A percentile compares a stretch with the other conserved stretches of the same genome.
Conservation (phyloP, 2,329 filamentous ascomycete species). For the Ophidiomyces ophidiicola region DNA sequence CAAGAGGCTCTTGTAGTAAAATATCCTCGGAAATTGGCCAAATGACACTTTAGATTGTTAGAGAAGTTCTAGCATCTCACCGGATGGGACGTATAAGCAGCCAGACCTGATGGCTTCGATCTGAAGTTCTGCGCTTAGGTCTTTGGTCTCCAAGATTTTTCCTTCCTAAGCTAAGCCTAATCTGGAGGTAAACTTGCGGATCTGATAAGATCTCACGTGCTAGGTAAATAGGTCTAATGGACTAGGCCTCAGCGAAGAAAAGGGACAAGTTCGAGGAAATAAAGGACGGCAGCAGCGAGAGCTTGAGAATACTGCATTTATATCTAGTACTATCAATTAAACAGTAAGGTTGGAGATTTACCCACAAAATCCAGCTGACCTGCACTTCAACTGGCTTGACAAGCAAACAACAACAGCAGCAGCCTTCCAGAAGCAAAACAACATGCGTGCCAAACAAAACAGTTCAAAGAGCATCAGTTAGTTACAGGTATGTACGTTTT, state of each 20-base stretch:
- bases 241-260: neutral
- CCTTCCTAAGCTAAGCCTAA: constrained; percentile 8
- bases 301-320: constrained; percentile 1
- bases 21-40: neutral
- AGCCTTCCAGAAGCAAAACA: constrained; percentile 1
- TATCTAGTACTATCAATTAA: too few species aligned
- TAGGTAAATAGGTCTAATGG: neutral
- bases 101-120: too few species aligned
- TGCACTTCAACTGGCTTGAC: constrained; percentile 29
- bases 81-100: neutral
- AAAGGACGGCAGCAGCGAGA: too few species aligned
- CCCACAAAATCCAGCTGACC: constrained; percentile 23
- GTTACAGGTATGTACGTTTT: neutral
- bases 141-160: too few species aligned
- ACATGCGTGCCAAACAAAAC: constrained; percentile 4
- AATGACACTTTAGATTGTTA: neutral
- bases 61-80: neutral
- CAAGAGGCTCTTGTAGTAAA: neutral
- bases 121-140: neutral
- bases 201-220: constrained; percentile 7
- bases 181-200: neutral
- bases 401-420: constrained; percentile 6
- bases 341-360: constrained; percentile 6
- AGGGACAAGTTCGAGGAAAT: too few species aligned
- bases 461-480: constrained; percentile 2